phyloP scores from a whole-genome alignment of 345 rosid genomes.

The Populus tremula region DNA sequence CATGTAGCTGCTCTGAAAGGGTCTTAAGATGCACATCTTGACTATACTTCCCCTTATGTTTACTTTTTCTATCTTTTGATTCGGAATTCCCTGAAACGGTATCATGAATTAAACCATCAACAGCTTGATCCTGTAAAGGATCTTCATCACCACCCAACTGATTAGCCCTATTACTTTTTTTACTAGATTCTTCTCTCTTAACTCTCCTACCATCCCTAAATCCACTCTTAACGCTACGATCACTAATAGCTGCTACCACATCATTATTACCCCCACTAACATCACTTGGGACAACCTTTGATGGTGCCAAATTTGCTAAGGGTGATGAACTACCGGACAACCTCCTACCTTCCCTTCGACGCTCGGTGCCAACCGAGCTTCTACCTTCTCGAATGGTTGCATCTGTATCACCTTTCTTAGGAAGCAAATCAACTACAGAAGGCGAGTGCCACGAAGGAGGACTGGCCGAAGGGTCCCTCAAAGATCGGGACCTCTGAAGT shows the following conservation, averaged over 20 bases:
- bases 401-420: conserved; percentile 52
- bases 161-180: conserved; percentile 47
- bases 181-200: conserved; percentile 61
- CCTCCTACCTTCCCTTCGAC: conserved; percentile 54
- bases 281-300: conserved; percentile 65
- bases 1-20: conserved; percentile 68
- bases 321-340: conserved; percentile 59
- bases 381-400: conserved; percentile 47
- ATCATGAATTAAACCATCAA: conserved; percentile 39
- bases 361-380: conserved; percentile 54
- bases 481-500: conserved; percentile 88
- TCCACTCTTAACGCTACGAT: conserved; percentile 54
- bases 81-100: conserved; percentile 46
- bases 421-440: conserved; percentile 61
- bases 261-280: conserved; percentile 23
- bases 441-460: conserved; percentile 85
- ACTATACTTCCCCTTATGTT: conserved; percentile 51
- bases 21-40: conserved; percentile 49
- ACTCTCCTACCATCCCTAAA: conserved; percentile 54
- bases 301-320: conserved; percentile 43
- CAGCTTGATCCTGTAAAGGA: conserved; percentile 34
- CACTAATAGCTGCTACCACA: conserved; percentile 34
- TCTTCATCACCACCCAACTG: conserved; percentile 36
- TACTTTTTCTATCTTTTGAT: conserved; percentile 44
- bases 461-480: conserved; percentile 89